Evolutionary conservation across 805 yeast species (phyloP).

Genomic region (Kodamaea neixiangensis): DNA sequence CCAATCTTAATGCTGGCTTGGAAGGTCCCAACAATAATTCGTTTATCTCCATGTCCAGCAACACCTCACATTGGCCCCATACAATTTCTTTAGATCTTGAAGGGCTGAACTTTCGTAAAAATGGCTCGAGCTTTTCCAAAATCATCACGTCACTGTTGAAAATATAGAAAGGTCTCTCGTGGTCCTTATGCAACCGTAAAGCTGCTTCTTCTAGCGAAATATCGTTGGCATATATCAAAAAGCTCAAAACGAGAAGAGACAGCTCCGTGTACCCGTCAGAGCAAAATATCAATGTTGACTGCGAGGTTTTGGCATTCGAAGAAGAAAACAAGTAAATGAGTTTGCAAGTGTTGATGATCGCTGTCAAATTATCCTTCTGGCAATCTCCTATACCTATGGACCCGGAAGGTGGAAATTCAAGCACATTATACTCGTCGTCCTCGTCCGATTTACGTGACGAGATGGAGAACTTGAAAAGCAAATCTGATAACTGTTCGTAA

Average conservation of each 20-base stretch:
- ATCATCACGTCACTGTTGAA: slow-evolving; percentile 75
- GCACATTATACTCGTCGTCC: slow-evolving; percentile 24
- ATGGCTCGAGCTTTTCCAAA: slow-evolving; percentile 61
- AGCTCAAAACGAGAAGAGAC: slow-evolving; percentile 71
- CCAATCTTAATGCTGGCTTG: slow-evolving; percentile 20
- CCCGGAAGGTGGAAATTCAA: slow-evolving; percentile 86
- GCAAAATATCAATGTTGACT: slow-evolving; percentile 66
- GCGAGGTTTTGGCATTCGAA: slow-evolving; percentile 32
- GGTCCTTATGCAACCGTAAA: slow-evolving; percentile 58
- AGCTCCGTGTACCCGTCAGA: slow-evolving; percentile 94
- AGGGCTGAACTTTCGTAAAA: slow-evolving; percentile 66
- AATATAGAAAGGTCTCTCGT: slow-evolving; percentile 79
- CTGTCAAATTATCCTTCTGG: slow-evolving; percentile 57
- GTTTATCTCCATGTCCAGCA: slow-evolving; percentile 33
- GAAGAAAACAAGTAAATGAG: slow-evolving; percentile 49
- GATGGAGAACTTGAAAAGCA: slow-evolving; percentile 34
- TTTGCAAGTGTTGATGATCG: slow-evolving; percentile 71
- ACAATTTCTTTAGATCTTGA: slow-evolving; percentile 14
- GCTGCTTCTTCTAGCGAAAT: slow-evolving; percentile 64
- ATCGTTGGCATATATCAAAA: slow-evolving; percentile 67
- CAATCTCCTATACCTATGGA: slow-evolving; percentile 75
- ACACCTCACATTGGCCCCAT: slow-evolving; percentile 35
- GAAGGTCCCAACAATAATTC: slow-evolving; percentile 27
- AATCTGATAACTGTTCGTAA: slow-evolving; percentile 35
- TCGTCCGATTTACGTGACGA: slow-evolving; percentile 24